Base-by-base conservation (phyloP, 2,329 filamentous ascomycete genomes). In the Stenocarpella maydis region DNA sequence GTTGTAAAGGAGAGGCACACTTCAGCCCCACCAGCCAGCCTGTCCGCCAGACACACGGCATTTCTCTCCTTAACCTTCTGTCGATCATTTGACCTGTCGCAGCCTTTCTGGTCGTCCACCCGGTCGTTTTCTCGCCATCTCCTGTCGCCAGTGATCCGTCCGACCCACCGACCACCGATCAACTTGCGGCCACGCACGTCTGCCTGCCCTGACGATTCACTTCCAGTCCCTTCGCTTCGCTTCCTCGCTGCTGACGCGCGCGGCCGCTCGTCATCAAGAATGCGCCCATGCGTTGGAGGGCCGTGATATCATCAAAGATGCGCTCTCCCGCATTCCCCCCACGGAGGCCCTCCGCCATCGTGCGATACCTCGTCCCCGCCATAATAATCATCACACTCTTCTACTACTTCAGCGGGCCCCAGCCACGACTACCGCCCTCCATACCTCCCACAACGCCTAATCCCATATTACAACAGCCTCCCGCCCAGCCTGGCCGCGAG, bases 281-380 rank as follows among this genome's bases (percentile, higher is more conserved):
- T 71, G 70, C 61, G 52, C 70, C 41, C 70, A 67, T 69, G 70
- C 64, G 67, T 69, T 64, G 67, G 67, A 65, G 52, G 45, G 70
- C 72, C 71, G 75, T 72, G 69, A 79, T 63, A 34, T 34, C 67
- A 58, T 55, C 67, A 58, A 72, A 64, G 63, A 76, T 82, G 80
- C 78, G 79, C 70, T 77, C 79, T 69, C 75, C 81, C 53, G 77
- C 77, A n/a, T 80, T 82, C 61, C 79, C 79, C 14, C 77, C 79
- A 41, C 78, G 80, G 61, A 79, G 81, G 10, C 80, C 80, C 17
- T 80, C 80, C 41, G 76, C 80, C 54, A 71, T 82, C 66, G 58
- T 82, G 41, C 80, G 81, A 69, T 82, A 80, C 71, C 69, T 81
- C 15, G 69, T 81, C 3, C 77, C 79, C 1, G 76, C 77, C 47